A percentile compares a stretch with the other conserved stretches of the same genome.
phyloP scores from a whole-genome alignment of 2,329 filamentous ascomycete species.

The Fusarium proliferatum region DNA sequence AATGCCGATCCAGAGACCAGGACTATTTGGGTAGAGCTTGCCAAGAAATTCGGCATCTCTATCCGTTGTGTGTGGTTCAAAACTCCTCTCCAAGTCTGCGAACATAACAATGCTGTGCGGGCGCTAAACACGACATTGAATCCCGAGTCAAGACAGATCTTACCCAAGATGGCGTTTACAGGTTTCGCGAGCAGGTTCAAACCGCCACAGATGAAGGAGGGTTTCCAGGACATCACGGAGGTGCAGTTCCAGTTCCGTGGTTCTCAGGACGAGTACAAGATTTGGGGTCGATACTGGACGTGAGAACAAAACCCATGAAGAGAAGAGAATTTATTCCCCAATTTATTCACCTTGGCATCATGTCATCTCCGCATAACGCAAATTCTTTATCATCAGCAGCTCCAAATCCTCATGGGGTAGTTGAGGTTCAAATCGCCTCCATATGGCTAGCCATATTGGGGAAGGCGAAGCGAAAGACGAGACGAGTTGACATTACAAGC shows the following conservation, averaged over 20 bases:
- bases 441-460: conserved; percentile 5
- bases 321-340: conserved; percentile 4
- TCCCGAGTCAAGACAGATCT: conserved; percentile 78
- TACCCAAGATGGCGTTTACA: conserved; percentile 85
- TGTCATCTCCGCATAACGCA: conserved; percentile 33
- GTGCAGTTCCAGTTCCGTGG: conserved; percentile 83
- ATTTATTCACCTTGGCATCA: conserved; percentile 25
- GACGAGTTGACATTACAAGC: background rate
- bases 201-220: conserved; percentile 78
- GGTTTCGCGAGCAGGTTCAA: conserved; percentile 79
- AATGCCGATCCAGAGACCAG: conserved; percentile 85
- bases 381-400: background rate
- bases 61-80: conserved; percentile 90
- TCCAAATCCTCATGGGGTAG: conserved; percentile 8
- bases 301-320: conserved; percentile 49
- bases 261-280: conserved; percentile 70
- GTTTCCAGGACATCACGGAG: conserved; percentile 82
- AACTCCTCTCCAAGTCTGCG: conserved; percentile 73
- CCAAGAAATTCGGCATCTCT: conserved; percentile 74
- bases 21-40: conserved; percentile 81
- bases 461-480: conserved; percentile 15
- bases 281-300: conserved; percentile 85
- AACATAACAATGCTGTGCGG: conserved; percentile 90
- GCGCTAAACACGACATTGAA: conserved; percentile 79
- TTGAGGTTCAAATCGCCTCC: conserved; percentile 4